Evolutionary conservation across 169 alveolate species (phyloP), one percentile per base, ranked within the genome.

Genomic region (Eimeria brunetti): DNA sequence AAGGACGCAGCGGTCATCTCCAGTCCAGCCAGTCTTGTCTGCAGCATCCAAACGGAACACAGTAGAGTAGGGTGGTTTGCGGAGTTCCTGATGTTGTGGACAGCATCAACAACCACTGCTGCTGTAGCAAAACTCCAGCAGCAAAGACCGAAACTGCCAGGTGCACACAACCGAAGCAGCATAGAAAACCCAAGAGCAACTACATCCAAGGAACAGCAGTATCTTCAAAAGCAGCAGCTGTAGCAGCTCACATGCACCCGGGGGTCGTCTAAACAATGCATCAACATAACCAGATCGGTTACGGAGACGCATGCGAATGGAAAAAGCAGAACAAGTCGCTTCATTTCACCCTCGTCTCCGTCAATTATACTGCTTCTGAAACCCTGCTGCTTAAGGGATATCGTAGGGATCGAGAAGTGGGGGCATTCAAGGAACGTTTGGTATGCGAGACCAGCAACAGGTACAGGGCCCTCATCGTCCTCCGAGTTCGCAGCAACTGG

Each of bases 331-430:
- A 85, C 46, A 38, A 36, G 78, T 44, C 69, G 78, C 62, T 41
- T 85, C 41, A 85, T 1, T 36, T 7, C 67, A 22, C 60, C 80
- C 81, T 58, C 91, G 11, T 85, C 60, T 38, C 78, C 64, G 24
- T 11, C 78, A 27, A 22, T 58, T 38, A 60, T 18, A 3, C 62
- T 22, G 81, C 80, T 58, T 60, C 80, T 36, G 49, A 1, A 58
- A 46, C 49, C 60, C 91, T 85, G 91, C 91, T 36, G 91, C 78
- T 33, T 78, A 1, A 85, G 44, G 41, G 91, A 36, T 36, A 85
- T 41, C 9, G 91, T 58, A n/a, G 91, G 91, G 64, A 85, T 27
- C 91, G 91, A 85, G 49, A 85, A 85, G 69, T 85, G 60, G 9
- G 80, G 78, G 67, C 60, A 38, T 36, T 56, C 91, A 18, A 85